Conservation (phyloP, 495 filamentous ascomycete species). For the Apodospora peruviana region DNA sequence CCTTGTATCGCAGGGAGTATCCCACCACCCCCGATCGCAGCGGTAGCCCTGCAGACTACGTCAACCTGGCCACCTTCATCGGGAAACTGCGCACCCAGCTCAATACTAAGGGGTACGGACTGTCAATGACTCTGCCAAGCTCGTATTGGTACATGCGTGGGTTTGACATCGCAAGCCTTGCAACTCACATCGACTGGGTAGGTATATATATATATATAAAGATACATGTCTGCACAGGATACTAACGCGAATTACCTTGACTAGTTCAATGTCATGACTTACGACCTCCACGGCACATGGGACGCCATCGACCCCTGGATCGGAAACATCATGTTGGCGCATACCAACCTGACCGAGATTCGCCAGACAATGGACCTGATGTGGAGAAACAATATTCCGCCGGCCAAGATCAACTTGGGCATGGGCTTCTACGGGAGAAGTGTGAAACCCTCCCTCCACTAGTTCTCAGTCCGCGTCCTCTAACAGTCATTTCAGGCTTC, state of each 20-base stretch:
- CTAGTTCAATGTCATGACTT: slow-evolving; percentile 55
- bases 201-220: too few relatives aligned
- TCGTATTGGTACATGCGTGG: slow-evolving; percentile 52
- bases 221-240: too few relatives aligned
- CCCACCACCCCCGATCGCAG: slow-evolving; percentile 34
- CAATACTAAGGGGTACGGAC: background rate
- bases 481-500: too few relatives aligned
- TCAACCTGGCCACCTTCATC: slow-evolving; percentile 30
- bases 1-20: slow-evolving; percentile 28
- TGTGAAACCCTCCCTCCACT: too few relatives aligned
- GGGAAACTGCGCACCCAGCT: background rate
- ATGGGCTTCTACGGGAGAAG: slow-evolving; percentile 48
- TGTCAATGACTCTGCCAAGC: slow-evolving; percentile 38
- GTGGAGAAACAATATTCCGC: slow-evolving; percentile 44
- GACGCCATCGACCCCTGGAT: slow-evolving; percentile 13
- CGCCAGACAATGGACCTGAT: slow-evolving; percentile 40
- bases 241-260: too few relatives aligned
- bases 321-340: slow-evolving; percentile 29
- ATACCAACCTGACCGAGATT: slow-evolving; percentile 56
- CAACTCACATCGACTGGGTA: slow-evolving; percentile 37
- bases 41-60: slow-evolving; percentile 30
- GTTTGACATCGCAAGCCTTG: slow-evolving; percentile 42
- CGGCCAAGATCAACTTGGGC: slow-evolving; percentile 38
- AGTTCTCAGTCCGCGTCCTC: too few relatives aligned
- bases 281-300: slow-evolving; percentile 38